These are phyloP conservation scores for Phytophthora ohioensis DNA, from an alignment of 352 stramenopile genomes.

Conservation along the genomic window DNA sequence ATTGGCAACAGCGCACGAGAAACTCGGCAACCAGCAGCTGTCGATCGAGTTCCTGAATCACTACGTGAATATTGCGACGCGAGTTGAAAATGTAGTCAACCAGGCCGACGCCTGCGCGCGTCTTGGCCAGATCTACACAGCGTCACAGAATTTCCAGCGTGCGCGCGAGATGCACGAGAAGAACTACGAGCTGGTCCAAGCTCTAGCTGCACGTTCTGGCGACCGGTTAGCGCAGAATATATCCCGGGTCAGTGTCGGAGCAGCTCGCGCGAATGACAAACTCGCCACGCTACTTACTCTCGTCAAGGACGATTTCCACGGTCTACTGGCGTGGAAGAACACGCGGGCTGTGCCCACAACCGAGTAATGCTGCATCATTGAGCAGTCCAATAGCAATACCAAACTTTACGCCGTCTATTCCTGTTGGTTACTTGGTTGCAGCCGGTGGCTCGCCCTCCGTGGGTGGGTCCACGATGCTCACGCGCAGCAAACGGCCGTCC, in stretches of 20 bases:
- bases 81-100: slow-evolving; percentile 85
- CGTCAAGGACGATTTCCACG: slow-evolving; percentile 75
- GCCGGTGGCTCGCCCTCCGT: slow-evolving; percentile 10
- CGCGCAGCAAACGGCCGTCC: slow-evolving; percentile 76
- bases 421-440: slow-evolving; percentile 17
- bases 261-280: slow-evolving; percentile 77
- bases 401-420: slow-evolving; percentile 18
- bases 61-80: slow-evolving; percentile 80
- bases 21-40: slow-evolving; percentile 77
- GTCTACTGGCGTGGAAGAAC: slow-evolving; percentile 84
- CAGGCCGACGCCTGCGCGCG: slow-evolving; percentile 88
- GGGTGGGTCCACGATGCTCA: slow-evolving; percentile 77
- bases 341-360: slow-evolving; percentile 60
- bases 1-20: slow-evolving; percentile 90
- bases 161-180: slow-evolving; percentile 92
- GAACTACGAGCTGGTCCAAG: slow-evolving; percentile 87
- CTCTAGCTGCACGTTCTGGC: slow-evolving; percentile 46
- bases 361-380: slow-evolving; percentile 37
- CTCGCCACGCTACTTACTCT: slow-evolving; percentile 64
- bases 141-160: slow-evolving; percentile 77
- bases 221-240: slow-evolving; percentile 67
- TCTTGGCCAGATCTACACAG: slow-evolving; percentile 88
- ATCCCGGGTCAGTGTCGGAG: slow-evolving; percentile 73
- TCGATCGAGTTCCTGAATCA: slow-evolving; percentile 91
- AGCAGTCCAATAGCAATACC: slow-evolving; percentile 11